Conservation (phyloP, 1,284 basidiomycete species). For the Marasmius fiardii region DNA sequence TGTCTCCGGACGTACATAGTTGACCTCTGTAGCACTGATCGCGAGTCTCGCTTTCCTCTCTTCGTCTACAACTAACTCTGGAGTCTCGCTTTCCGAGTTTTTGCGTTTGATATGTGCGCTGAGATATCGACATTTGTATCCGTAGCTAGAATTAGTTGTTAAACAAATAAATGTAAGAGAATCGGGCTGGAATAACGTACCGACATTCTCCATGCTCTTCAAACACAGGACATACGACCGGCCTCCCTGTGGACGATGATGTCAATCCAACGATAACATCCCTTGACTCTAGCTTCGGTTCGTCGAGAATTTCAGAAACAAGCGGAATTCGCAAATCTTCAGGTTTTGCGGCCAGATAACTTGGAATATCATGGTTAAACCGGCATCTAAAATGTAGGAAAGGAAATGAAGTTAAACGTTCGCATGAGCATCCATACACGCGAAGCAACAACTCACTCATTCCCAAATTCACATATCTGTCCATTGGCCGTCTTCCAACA, state of each 20-base stretch:
- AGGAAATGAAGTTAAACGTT: slow-evolving; percentile 5
- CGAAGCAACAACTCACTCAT: slow-evolving; percentile 42
- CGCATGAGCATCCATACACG: background rate
- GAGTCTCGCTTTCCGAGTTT: background rate
- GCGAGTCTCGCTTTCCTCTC: slow-evolving; percentile 53
- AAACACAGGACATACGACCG: slow-evolving; percentile 71
- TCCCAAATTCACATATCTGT: slow-evolving; percentile 59
- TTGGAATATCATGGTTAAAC: slow-evolving; percentile 75
- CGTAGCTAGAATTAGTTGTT: slow-evolving; percentile 42
- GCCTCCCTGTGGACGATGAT: slow-evolving; percentile 42
- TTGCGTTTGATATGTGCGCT: slow-evolving; percentile 58
- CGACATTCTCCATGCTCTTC: slow-evolving; percentile 76
- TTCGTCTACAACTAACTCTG: slow-evolving; percentile 29
- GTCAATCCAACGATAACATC: slow-evolving; percentile 5
- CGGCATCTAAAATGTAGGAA: slow-evolving; percentile 54
- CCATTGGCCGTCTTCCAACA: slow-evolving; percentile 74
- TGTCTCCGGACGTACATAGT: slow-evolving; percentile 59
- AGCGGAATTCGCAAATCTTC: slow-evolving; percentile 65
- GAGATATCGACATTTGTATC: slow-evolving; percentile 90
- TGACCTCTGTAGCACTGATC: slow-evolving; percentile 65
- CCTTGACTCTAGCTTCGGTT: slow-evolving; percentile 24
- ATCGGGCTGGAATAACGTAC: slow-evolving; percentile 19
- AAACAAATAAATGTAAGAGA: background rate
- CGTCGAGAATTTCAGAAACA: slow-evolving; percentile 30
- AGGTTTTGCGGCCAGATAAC: slow-evolving; percentile 78